A percentile compares a stretch with the other conserved stretches of the same genome.
Evolutionary conservation across 495 filamentous ascomycete species (phyloP).

Genomic region (Hapsidospora chrysogenum): DNA sequence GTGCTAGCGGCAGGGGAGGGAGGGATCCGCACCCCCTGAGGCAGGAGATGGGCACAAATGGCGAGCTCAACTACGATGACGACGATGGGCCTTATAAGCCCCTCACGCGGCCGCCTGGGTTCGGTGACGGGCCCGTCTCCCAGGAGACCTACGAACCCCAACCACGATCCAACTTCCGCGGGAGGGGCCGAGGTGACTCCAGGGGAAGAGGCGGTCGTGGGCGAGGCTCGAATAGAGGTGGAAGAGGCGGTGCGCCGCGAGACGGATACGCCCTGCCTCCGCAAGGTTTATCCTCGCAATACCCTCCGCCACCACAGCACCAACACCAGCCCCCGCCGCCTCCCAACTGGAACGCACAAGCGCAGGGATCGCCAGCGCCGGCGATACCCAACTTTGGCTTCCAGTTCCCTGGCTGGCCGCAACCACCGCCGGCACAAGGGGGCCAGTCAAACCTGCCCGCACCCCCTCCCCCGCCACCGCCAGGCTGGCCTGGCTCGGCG

Average conservation of each 20-base stretch:
- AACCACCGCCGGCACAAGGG: conserved; percentile 4
- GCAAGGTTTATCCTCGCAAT: conserved; percentile 5
- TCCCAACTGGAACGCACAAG: not conserved
- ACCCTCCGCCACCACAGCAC: not conserved
- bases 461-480: conserved; percentile 14
- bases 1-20: conserved; percentile 13
- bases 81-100: conserved; percentile 55
- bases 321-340: not conserved
- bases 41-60: conserved; percentile 17
- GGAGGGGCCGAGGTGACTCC: conserved; percentile 18
- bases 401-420: conserved; percentile 2
- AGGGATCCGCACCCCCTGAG: conserved; percentile 6
- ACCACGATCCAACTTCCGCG: conserved; percentile 17
- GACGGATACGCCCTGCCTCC: conserved; percentile 6
- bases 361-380: conserved; percentile 14
- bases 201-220: conserved; percentile 30
- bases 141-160: conserved; percentile 20
- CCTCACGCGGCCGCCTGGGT: conserved; percentile 42
- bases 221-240: conserved; percentile 21
- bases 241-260: conserved; percentile 10
- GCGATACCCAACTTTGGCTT: conserved; percentile 4
- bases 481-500: conserved; percentile 8
- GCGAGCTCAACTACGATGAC: conserved; percentile 33
- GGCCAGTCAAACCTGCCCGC: too few relatives aligned
- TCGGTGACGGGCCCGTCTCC: conserved; percentile 20